Conservation (phyloP, 164 flowering plant species). For the Euptelea pleiosperma region DNA sequence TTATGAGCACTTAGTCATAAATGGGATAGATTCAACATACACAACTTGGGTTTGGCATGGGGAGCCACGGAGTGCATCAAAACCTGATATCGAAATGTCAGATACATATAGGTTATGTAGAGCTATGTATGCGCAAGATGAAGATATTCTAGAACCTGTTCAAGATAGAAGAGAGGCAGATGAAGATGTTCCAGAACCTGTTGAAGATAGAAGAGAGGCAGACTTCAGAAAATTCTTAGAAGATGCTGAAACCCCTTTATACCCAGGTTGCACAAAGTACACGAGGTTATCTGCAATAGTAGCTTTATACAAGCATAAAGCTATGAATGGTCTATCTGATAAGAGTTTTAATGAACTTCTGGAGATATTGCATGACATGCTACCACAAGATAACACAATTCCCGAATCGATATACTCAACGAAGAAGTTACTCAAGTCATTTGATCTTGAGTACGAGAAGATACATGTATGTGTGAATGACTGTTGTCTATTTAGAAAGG, state of each 20-base stretch:
- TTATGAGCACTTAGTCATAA: too few relatives aligned
- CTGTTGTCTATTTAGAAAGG: not conserved
- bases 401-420: not conserved
- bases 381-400: not conserved
- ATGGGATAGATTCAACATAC: too few relatives aligned
- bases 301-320: not conserved
- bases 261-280: not conserved
- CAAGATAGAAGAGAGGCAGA: too few relatives aligned
- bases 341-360: not conserved
- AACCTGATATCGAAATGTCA: too few relatives aligned
- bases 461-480: not conserved
- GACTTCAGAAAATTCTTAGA: not conserved
- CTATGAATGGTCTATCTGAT: not conserved
- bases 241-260: not conserved
- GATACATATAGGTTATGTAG: too few relatives aligned
- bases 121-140: not conserved
- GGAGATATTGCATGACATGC: constrained; percentile 4
- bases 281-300: not conserved
- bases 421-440: not conserved
- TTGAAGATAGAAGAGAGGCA: not conserved
- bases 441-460: too few relatives aligned
- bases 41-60: too few relatives aligned
- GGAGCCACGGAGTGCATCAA: too few relatives aligned
- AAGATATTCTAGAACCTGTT: too few relatives aligned
- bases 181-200: not conserved